Evolutionary conservation across 768 basidiomycete species (phyloP).

Genomic region (Coprinopsis cinerea): DNA sequence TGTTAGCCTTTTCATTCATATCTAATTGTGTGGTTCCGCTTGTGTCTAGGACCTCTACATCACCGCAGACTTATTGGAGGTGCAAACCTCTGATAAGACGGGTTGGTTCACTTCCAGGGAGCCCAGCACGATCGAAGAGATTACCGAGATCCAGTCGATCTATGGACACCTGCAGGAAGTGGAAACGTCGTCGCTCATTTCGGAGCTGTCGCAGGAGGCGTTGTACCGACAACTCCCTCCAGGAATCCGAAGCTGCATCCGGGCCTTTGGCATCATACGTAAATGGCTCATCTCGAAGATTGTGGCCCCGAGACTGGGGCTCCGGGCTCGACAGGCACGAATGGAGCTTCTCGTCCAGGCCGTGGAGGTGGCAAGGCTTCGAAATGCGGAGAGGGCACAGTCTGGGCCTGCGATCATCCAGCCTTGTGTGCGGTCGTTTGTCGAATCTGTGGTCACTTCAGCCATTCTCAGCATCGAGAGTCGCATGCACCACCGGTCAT

Average conservation of each 20-base stretch:
- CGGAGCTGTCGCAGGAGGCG: constrained; percentile 63
- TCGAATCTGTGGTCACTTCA: constrained; percentile 70
- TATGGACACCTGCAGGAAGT: constrained; percentile 69
- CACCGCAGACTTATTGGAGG: constrained; percentile 73
- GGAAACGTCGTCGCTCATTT: constrained; percentile 65
- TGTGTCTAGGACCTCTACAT: constrained; percentile 76
- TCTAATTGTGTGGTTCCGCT: background rate
- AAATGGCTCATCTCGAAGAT: constrained; percentile 76
- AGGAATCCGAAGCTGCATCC: constrained; percentile 67
- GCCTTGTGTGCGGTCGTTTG: constrained; percentile 72
- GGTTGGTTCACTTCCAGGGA: constrained; percentile 74
- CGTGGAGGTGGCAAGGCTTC: constrained; percentile 66
- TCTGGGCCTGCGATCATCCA: constrained; percentile 38
- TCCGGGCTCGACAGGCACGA: constrained; percentile 57
- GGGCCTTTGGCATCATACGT: constrained; percentile 69
- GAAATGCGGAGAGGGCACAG: constrained; percentile 38
- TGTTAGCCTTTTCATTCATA: background rate
- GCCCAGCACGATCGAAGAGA: constrained; percentile 46
- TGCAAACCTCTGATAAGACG: constrained; percentile 71
- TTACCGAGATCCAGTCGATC: constrained; percentile 74
- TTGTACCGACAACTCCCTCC: constrained; percentile 74
- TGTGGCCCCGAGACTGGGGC: constrained; percentile 56
- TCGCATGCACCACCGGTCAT: constrained; percentile 70
- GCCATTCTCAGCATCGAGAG: constrained; percentile 76
- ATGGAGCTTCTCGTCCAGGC: constrained; percentile 70